Evolutionary conservation across 2,329 filamentous ascomycete genomes (phyloP).

Genomic region (Pezicula neosporulosa): DNA sequence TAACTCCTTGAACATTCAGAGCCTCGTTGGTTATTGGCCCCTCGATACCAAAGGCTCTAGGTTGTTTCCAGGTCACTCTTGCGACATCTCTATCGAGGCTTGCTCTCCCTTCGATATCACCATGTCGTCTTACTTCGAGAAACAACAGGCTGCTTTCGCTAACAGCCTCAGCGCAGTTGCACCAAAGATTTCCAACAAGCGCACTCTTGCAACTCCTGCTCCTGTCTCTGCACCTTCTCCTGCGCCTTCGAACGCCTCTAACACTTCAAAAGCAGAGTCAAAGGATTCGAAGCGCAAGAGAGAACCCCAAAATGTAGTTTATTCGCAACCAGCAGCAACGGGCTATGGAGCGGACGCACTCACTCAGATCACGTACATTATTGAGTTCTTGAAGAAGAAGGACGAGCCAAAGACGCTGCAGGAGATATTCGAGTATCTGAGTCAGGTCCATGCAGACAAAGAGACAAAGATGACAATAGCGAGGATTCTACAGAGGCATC

Average conservation of each 20-base stretch:
- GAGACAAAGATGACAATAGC: constrained; percentile 61
- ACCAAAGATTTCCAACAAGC: constrained; percentile 54
- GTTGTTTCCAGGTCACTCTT: too few species aligned
- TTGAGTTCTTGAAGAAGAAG: constrained; percentile 77
- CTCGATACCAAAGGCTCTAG: too few species aligned
- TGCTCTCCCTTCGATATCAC: constrained; percentile 15
- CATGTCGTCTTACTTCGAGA: constrained; percentile 63
- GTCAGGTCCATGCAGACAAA: constrained; percentile 60
- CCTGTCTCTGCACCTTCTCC: constrained; percentile 57
- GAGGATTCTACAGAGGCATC: constrained; percentile 64
- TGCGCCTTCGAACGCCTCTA: constrained; percentile 53
- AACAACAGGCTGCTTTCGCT: constrained; percentile 60
- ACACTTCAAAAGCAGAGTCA: constrained; percentile 45
- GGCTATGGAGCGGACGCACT: constrained; percentile 77
- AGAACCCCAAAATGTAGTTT: constrained; percentile 55
- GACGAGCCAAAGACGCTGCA: constrained; percentile 65
- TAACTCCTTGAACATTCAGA: too few species aligned
- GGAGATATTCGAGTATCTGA: constrained; percentile 79
- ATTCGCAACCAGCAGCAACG: constrained; percentile 73
- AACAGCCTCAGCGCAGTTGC: constrained; percentile 61
- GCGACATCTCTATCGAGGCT: too few species aligned
- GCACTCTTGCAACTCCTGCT: constrained; percentile 42
- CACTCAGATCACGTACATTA: constrained; percentile 84
- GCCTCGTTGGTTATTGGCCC: too few species aligned
- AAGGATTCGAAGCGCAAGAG: constrained; percentile 64